Conservation (phyloP, 805 yeast species). For the Pichia cephalocereana region DNA sequence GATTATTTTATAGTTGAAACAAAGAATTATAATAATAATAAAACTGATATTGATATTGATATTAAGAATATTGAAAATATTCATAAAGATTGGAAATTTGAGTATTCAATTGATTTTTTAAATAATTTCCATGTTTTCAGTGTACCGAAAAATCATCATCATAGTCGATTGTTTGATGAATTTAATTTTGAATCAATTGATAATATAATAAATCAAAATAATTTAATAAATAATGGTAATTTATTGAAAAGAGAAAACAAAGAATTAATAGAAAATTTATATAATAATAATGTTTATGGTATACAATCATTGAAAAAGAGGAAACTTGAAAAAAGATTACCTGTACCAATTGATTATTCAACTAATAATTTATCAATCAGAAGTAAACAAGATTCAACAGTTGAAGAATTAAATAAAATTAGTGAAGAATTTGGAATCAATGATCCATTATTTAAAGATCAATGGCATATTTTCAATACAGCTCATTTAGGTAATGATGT, state of each 20-base stretch:
- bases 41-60: not conserved
- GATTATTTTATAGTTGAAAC: conserved; percentile 7
- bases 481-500: conserved; percentile 72
- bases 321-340: conserved; percentile 45
- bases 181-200: conserved; percentile 1
- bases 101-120: conserved; percentile 54
- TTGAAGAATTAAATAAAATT: conserved; percentile 36
- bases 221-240: conserved; percentile 15
- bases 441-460: conserved; percentile 77
- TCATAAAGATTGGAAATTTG: conserved; percentile 44
- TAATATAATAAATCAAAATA: conserved; percentile 8
- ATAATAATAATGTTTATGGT: conserved; percentile 31
- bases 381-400: conserved; percentile 42
- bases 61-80: conserved; percentile 24
- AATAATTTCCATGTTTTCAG: conserved; percentile 64
- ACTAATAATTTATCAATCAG: not conserved
- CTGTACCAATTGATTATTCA: conserved; percentile 32
- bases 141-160: conserved; percentile 30
- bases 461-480: conserved; percentile 89
- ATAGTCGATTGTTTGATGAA: conserved; percentile 28
- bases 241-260: conserved; percentile 11
- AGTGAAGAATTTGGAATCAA: conserved; percentile 47
- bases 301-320: conserved; percentile 49
- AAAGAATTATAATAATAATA: not conserved
- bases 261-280: conserved; percentile 19